A percentile compares a stretch with the other conserved stretches of the same genome.
These are phyloP conservation scores for Annona squamosa DNA, from an alignment of 164 flowering plant genomes.

Conservation along the genomic window DNA sequence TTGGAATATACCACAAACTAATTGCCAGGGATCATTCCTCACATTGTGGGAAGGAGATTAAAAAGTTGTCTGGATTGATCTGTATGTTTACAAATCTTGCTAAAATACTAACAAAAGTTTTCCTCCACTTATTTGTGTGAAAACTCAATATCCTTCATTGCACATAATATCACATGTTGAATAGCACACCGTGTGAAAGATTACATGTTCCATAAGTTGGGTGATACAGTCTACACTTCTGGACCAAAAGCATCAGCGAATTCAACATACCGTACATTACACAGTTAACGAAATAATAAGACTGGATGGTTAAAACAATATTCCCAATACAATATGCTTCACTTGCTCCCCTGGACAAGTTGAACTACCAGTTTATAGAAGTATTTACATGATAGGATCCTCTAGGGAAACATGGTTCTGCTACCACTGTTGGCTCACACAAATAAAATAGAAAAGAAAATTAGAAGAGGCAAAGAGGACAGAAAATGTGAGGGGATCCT, in stretches of 20 bases:
- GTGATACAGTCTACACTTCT: not conserved
- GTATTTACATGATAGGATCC: not conserved
- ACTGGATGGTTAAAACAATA: not conserved
- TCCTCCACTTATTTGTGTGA: not conserved
- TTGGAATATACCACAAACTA: not conserved
- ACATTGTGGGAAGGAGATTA: not conserved
- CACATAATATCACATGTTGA: not conserved
- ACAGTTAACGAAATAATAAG: not conserved
- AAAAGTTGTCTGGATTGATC: not conserved
- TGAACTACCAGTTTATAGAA: not conserved
- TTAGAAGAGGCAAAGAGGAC: no score
- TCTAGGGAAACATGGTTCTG: not conserved
- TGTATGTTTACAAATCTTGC: not conserved
- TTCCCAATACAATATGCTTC: not conserved
- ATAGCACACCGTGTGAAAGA: not conserved
- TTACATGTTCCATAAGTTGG: not conserved
- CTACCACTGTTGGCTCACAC: no score
- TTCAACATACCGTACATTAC: not conserved
- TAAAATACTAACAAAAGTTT: no score
- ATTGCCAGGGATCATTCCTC: not conserved
- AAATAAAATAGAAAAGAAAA: no score
- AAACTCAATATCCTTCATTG: not conserved
- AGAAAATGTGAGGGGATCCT: no score
- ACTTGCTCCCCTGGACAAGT: not conserved
- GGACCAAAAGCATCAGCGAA: not conserved